Base-by-base conservation (phyloP, 192 early-diverging fungal genomes). In the Linnemannia zychae region DNA sequence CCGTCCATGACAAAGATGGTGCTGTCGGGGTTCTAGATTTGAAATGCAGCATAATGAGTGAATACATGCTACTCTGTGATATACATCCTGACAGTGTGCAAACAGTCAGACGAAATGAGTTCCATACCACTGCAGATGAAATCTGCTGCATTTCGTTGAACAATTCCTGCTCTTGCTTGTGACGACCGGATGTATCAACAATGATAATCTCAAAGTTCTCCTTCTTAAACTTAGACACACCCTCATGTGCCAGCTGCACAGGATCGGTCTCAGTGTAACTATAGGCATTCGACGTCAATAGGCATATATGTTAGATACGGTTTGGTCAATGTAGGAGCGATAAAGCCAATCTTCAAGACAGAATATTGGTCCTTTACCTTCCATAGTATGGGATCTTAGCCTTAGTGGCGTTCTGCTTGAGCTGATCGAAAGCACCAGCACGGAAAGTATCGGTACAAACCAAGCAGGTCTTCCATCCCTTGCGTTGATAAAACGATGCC, bases 1-100 rank as follows among this genome's bases (percentile, higher is more conserved):
- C 96, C 98, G 86, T 99, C 98, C 97, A 99, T 98, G 33, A 99
- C 97, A 91, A 99, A 98, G 70, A 99, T 97, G 28, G 94, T 94
- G 84, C 96, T 93, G 83, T 98, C 93, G 9, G 98, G 98, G 75
- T 92, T 90, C 90, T 91, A 81, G 31, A 49, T 44, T 1, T 38
- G 68, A 37, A 17, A 11, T 40, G 0, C 6, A 57, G 34, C 16
- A 22, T 31, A 6, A 34, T 75, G 16, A 66, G 53, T 72, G 36
- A 44, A 48, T 53, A 1, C 34, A 9, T 47, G n/a, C 57, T 73
- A 63, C 50, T 18, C 47, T 49, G 36, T 9, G 28, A 52, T 17
- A 22, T 7, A 48, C 22, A 7, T 37, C 48, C 36, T 24, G 57
- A 7, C 7, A 17, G 0, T 24, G 16, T 60, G 20, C 5, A 60